A percentile compares a stretch with the other conserved stretches of the same genome.
phyloP scores from a whole-genome alignment of 2,329 filamentous ascomycete species.

The Rutstroemia sydowiana region DNA sequence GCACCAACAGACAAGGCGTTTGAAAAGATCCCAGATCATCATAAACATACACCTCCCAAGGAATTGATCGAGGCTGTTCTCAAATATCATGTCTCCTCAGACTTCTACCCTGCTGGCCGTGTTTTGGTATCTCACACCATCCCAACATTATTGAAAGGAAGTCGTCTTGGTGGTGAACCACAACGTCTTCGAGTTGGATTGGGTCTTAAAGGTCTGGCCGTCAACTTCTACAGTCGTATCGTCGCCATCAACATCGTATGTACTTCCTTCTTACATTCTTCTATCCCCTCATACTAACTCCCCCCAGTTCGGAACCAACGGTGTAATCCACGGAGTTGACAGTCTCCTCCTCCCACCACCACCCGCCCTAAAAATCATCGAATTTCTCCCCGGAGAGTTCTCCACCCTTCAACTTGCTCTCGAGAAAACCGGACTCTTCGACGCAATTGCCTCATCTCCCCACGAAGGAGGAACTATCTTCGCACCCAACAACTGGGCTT shows the following conservation, averaged over 20 bases:
- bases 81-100: constrained; percentile 66
- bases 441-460: constrained; percentile 48
- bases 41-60: constrained; percentile 53
- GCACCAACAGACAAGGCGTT: constrained; percentile 74
- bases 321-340: constrained; percentile 72
- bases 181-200: constrained; percentile 69
- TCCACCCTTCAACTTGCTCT: constrained; percentile 71
- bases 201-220: constrained; percentile 51
- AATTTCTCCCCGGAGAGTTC: constrained; percentile 61
- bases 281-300: not conserved
- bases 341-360: constrained; percentile 71
- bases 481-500: constrained; percentile 75
- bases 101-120: constrained; percentile 56
- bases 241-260: constrained; percentile 63
- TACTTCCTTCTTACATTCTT: constrained; percentile 7
- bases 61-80: constrained; percentile 63
- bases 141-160: constrained; percentile 56
- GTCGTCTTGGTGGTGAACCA: constrained; percentile 52
- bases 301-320: constrained; percentile 61
- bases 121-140: constrained; percentile 68
- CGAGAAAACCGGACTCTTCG: constrained; percentile 63
- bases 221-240: constrained; percentile 74
- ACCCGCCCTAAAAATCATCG: constrained; percentile 53
- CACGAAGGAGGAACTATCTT: constrained; percentile 67
- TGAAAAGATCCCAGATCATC: constrained; percentile 46